Conservation (phyloP, 768 basidiomycete species). For the Coprinopsis marcescibilis region DNA sequence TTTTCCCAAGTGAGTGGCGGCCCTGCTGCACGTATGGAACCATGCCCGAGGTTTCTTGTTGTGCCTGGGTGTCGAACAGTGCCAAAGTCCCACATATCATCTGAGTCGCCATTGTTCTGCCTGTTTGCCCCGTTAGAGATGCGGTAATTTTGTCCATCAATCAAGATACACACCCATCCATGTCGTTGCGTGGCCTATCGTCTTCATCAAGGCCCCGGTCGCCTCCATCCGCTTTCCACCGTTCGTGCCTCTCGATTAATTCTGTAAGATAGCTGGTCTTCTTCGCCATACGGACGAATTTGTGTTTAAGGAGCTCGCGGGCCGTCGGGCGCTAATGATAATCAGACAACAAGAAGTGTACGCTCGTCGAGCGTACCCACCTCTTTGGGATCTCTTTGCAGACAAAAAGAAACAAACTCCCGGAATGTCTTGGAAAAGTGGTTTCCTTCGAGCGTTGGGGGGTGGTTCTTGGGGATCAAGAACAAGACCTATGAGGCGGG, state of each 20-base stretch:
- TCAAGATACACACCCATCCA: conserved; percentile 53
- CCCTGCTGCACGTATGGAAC: conserved; percentile 53
- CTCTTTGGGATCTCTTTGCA: conserved; percentile 91
- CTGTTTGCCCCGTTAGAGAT: conserved; percentile 39
- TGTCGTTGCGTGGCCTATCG: conserved; percentile 45
- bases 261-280: conserved; percentile 94
- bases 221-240: conserved; percentile 90
- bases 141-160: too few species aligned
- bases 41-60: conserved; percentile 74
- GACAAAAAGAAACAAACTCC: conserved; percentile 89
- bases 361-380: conserved; percentile 37
- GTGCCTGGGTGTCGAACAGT: conserved; percentile 77
- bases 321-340: conserved; percentile 91
- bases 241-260: conserved; percentile 88
- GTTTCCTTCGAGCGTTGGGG: conserved; percentile 84
- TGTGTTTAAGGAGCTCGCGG: conserved; percentile 93
- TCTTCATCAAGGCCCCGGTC: conserved; percentile 64
- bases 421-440: conserved; percentile 90
- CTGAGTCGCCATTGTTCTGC: conserved; percentile 65
- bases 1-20: conserved; percentile 80
- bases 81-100: conserved; percentile 97
- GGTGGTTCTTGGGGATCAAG: conserved; percentile 96
- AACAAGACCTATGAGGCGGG: conserved; percentile 88
- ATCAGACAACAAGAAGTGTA: too few species aligned
- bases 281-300: conserved; percentile 92